These are phyloP conservation scores for Exophiala viscosa DNA, from an alignment of 2,329 filamentous ascomycete species.

Conservation along the genomic window DNA sequence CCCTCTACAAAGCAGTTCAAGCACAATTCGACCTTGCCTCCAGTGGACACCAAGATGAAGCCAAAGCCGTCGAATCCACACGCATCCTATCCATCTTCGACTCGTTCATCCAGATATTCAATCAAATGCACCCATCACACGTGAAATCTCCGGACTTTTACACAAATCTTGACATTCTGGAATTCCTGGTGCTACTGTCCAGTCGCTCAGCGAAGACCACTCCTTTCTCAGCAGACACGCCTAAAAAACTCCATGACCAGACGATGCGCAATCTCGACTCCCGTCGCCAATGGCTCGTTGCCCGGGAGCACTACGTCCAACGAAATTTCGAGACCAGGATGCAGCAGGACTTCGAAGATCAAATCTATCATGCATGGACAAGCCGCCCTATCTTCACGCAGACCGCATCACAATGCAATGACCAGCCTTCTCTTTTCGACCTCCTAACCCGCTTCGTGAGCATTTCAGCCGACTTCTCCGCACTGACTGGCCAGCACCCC, in stretches of 20 bases:
- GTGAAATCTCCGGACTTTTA: conserved; percentile 1
- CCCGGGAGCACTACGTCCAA: conserved; percentile 2
- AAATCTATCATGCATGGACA: conserved; percentile 10
- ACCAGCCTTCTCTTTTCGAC: conserved; percentile 10
- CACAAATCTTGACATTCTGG: conserved; percentile 18
- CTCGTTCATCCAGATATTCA: conserved; percentile 19
- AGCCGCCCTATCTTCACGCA: neutral
- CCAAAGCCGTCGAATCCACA: neutral
- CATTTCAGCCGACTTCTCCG: conserved; percentile 21
- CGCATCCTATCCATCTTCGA: conserved; percentile 14
- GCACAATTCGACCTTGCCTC: conserved; percentile 15
- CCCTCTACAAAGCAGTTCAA: conserved; percentile 23
- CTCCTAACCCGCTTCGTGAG: conserved; percentile 24
- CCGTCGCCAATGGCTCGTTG: conserved; percentile 11
- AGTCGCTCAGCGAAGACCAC: neutral
- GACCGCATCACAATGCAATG: neutral
- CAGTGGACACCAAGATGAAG: neutral
- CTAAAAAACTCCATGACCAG: neutral
- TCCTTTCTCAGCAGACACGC: neutral
- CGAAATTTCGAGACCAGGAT: neutral
- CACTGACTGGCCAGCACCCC: conserved; percentile 2
- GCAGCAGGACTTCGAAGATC: conserved; percentile 5
- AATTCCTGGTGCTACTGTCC: conserved; percentile 20
- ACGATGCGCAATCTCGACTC: conserved; percentile 1
- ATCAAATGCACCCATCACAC: conserved; percentile 12